phyloP scores from a whole-genome alignment of 495 filamentous ascomycete species.

The Podospora comata region DNA sequence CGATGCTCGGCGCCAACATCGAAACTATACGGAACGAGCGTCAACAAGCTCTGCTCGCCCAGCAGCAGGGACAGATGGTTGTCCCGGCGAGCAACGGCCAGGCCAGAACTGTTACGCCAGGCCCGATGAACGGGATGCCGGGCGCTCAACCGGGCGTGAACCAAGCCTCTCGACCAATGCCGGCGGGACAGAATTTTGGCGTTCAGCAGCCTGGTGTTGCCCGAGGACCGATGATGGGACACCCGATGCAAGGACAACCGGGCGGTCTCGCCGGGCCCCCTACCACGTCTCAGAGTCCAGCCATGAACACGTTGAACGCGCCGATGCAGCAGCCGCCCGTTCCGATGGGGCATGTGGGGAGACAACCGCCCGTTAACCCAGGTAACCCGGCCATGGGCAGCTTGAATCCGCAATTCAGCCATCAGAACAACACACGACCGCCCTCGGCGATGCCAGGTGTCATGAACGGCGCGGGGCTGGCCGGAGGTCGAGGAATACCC shows the following conservation, averaged over 20 bases:
- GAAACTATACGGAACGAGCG: conserved; percentile 51
- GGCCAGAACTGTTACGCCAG: conserved; percentile 42
- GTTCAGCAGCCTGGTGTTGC: conserved; percentile 37
- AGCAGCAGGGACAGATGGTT: conserved; percentile 49
- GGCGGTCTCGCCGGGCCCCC: conserved; percentile 42
- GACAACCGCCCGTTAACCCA: conserved; percentile 37
- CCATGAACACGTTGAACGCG: conserved; percentile 48
- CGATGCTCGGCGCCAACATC: conserved; percentile 42
- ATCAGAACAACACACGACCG: conserved; percentile 34
- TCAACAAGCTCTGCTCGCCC: conserved; percentile 43
- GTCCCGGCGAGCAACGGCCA: conserved; percentile 48
- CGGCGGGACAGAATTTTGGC: conserved; percentile 38
- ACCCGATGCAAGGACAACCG: conserved; percentile 47
- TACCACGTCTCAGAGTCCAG: conserved; percentile 49
- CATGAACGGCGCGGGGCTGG: conserved; percentile 24
- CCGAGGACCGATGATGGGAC: conserved; percentile 32
- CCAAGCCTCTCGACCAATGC: conserved; percentile 36
- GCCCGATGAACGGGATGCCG: conserved; percentile 38
- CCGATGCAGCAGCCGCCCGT: conserved; percentile 46
- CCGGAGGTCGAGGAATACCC: conserved; percentile 35
- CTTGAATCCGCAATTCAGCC: conserved; percentile 33
- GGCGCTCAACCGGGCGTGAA: conserved; percentile 35
- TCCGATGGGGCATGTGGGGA: conserved; percentile 39
- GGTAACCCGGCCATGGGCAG: conserved; percentile 34
- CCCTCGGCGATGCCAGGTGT: conserved; percentile 19